phyloP scores from a whole-genome alignment of 805 yeast species.

The Debaryomyces castellii region DNA sequence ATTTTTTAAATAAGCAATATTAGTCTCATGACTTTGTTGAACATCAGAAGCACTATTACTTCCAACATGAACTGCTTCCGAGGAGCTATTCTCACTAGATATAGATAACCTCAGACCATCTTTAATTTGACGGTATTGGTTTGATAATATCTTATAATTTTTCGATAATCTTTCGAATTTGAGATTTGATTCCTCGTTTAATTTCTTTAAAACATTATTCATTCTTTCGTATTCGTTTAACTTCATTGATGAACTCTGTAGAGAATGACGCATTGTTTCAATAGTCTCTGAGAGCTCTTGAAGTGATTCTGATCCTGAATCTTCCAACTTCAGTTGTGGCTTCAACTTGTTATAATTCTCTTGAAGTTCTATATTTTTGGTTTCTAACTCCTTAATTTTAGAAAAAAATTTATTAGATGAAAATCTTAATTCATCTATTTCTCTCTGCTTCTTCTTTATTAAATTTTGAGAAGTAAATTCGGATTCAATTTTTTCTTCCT shows the following conservation, averaged over 20 bases:
- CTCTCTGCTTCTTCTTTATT: constrained; percentile 59
- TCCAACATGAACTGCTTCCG: constrained; percentile 1
- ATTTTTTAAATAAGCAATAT: constrained; percentile 77
- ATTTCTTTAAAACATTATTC: constrained; percentile 52
- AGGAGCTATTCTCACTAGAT: constrained; percentile 3
- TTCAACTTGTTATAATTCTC: constrained; percentile 20
- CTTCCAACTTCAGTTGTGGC: neutral
- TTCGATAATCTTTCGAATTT: constrained; percentile 70
- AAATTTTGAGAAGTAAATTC: constrained; percentile 53
- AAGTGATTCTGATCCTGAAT: constrained; percentile 11
- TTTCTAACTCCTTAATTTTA: constrained; percentile 41
- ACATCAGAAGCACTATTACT: constrained; percentile 11
- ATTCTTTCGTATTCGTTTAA: constrained; percentile 55
- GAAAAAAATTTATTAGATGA: constrained; percentile 44
- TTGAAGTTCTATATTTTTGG: constrained; percentile 24
- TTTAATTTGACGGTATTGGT: constrained; percentile 51
- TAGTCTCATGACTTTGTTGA: constrained; percentile 12
- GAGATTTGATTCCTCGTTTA: constrained; percentile 66
- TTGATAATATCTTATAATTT: constrained; percentile 63
- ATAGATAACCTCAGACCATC: constrained; percentile 13
- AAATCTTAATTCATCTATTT: constrained; percentile 54
- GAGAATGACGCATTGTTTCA: constrained; percentile 51
- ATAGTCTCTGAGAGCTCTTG: constrained; percentile 29
- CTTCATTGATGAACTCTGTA: constrained; percentile 50
- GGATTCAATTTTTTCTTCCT: constrained; percentile 61